phyloP scores from a whole-genome alignment of 2,329 filamentous ascomycete species.

The Elsinoe fawcettii region DNA sequence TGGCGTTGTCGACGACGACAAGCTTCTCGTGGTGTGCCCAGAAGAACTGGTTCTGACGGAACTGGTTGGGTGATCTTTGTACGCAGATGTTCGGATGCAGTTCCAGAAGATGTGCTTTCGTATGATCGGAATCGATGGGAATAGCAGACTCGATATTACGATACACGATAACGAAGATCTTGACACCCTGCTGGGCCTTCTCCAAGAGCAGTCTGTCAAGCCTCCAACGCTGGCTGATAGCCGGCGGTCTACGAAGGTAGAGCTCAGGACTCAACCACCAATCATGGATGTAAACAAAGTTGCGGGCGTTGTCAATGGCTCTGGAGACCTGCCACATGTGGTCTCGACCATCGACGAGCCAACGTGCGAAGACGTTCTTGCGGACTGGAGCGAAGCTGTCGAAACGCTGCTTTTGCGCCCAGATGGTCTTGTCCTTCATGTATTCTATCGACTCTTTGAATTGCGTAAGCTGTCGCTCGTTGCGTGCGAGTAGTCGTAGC shows the following conservation, averaged over 20 bases:
- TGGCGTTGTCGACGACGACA: slow-evolving; percentile 91
- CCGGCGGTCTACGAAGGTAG: slow-evolving; percentile 86
- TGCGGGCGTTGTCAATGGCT: slow-evolving; percentile 92
- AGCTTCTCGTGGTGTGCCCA: slow-evolving; percentile 98
- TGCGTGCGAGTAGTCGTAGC: slow-evolving; percentile 81
- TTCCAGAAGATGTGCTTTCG: slow-evolving; percentile 91
- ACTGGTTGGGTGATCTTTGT: slow-evolving; percentile 91
- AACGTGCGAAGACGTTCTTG: slow-evolving; percentile 80
- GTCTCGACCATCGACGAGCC: slow-evolving; percentile 92
- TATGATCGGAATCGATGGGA: slow-evolving; percentile 96
- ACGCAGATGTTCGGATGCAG: slow-evolving; percentile 95
- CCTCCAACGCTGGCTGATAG: slow-evolving; percentile 96
- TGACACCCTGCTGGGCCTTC: slow-evolving; percentile 91
- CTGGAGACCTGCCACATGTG: slow-evolving; percentile 99
- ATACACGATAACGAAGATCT: slow-evolving; percentile 96
- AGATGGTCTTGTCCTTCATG: slow-evolving; percentile 76
- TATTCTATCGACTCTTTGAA: slow-evolving; percentile 88
- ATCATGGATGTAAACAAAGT: slow-evolving; percentile 98
- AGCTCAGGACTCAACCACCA: slow-evolving; percentile 98
- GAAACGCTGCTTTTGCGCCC: slow-evolving; percentile 78
- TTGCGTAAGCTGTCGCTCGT: slow-evolving; percentile 79
- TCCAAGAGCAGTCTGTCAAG: slow-evolving; percentile 86
- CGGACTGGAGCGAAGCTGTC: slow-evolving; percentile 89
- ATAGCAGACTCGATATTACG: slow-evolving; percentile 95
- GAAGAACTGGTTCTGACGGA: slow-evolving; percentile 98